Base-by-base conservation (phyloP, 352 stramenopile genomes). In the Phytopythium vexans region DNA sequence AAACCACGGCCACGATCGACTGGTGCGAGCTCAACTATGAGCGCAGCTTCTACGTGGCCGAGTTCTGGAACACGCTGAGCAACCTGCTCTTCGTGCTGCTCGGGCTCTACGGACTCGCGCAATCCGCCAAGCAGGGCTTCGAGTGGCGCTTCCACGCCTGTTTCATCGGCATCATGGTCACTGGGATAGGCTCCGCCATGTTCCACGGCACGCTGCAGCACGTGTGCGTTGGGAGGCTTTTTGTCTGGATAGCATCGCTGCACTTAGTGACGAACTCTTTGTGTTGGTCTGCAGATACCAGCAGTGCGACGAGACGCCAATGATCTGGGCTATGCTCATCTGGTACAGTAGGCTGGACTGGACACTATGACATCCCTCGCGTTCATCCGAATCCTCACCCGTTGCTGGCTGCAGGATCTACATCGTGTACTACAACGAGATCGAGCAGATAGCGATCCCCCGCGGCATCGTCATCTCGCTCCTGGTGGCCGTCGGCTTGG, bases 11-110 rank as follows among this genome's bases (percentile, higher is more conserved):
- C 33, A 90, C 82, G 7, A 90, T 94, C 55, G 81, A 95, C 67
- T 95, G 86, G 86, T 95, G 86, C 56, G 86, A 95, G 62, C 54
- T 46, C 60, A 92, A 95, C 64, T 95, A 95, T 57, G 54, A 86
- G 58, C 56, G 85, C 66, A 88, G 68, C 56, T 74, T 62, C 56
- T 94, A 91, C 56, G 64, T 95, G 36, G 86, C 86, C 55, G 86
- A 95, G 74, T 92, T 90, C 64, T 94, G 85, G 82, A 95, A 95
- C 67, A 93, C 84, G 4, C 43, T 91, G 46, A 92, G 81, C 70
- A 93, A 92, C 45, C 59, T 88, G 49, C 61, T 88, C 8, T 94
- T 94, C 52, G 68, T 94, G 12, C 8, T 92, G 7, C 58, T 90
- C 8, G 82, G 84, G 4, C 66, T 89, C 49, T 92, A 91, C 39